A percentile compares a stretch with the other conserved stretches of the same genome.
Conservation (phyloP, 129 eudicot genomes). For the Pseudognaphalium luteoalbum region DNA sequence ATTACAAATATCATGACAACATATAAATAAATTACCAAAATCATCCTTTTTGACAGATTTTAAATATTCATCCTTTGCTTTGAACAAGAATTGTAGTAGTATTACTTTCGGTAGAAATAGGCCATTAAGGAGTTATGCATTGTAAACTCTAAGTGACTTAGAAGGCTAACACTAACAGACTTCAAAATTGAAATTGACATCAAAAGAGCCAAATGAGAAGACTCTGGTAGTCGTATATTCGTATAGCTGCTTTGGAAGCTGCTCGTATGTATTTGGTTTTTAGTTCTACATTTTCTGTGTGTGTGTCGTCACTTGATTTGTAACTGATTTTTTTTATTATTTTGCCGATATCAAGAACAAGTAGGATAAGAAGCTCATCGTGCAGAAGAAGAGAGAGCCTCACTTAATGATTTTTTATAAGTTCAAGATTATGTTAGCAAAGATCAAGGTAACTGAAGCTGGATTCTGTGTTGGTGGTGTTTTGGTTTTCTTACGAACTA, state of each 20-base stretch:
- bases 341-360: constrained; percentile 55
- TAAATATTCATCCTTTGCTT: no score
- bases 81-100: no score
- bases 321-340: neutral
- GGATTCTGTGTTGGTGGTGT: neutral
- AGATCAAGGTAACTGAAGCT: constrained; percentile 41
- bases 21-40: neutral
- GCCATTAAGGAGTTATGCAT: no score
- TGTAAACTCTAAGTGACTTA: neutral
- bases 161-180: constrained; percentile 65
- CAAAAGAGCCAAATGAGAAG: constrained; percentile 60
- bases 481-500: neutral
- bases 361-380: constrained; percentile 59
- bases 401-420: constrained; percentile 55
- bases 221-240: constrained; percentile 29
- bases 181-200: constrained; percentile 52
- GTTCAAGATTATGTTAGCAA: constrained; percentile 59
- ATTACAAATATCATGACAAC: neutral
- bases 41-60: neutral
- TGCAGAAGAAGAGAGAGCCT: constrained; percentile 51
- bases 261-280: constrained; percentile 38
- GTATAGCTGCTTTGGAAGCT: constrained; percentile 64
- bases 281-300: neutral
- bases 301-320: neutral
- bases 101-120: no score